Conservation (phyloP, 306 rosid genomes). For the Rosa rugosa region DNA sequence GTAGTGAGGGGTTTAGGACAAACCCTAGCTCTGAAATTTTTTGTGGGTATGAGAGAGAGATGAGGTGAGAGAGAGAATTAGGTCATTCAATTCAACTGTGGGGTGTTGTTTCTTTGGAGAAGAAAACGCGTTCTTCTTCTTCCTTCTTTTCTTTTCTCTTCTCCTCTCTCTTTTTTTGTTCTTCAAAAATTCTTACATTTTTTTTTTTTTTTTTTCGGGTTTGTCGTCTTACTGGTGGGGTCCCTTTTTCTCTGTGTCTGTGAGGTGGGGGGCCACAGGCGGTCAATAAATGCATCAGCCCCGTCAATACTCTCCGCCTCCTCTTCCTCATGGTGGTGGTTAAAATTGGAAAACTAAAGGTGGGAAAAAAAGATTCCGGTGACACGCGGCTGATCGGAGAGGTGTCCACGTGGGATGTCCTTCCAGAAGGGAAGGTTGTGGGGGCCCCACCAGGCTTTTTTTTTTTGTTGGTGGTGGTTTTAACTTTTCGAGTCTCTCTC, state of each 20-base stretch:
- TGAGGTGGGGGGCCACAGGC: slow-evolving; percentile 34
- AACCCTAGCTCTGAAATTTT: slow-evolving; percentile 68
- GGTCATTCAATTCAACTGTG: slow-evolving; percentile 45
- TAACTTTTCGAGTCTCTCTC: neutral
- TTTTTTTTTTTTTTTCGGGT: neutral
- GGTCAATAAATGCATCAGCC: slow-evolving; percentile 44
- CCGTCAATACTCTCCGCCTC: slow-evolving; percentile 19
- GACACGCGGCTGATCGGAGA: slow-evolving; percentile 23
- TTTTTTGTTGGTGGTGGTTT: neutral
- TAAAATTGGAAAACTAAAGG: neutral
- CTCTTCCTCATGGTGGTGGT: neutral
- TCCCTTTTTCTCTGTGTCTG: too few relatives aligned
- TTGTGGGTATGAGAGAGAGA: slow-evolving; percentile 14
- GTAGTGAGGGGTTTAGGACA: slow-evolving; percentile 35
- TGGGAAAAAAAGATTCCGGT: slow-evolving; percentile 22
- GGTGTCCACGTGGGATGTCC: slow-evolving; percentile 39
- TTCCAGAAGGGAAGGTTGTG: slow-evolving; percentile 10
- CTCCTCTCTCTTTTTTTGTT: neutral
- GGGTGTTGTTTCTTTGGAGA: slow-evolving; percentile 23
- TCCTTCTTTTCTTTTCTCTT: neutral
- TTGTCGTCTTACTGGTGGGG: slow-evolving; percentile 29
- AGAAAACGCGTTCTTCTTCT: slow-evolving; percentile 63
- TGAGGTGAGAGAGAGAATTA: neutral
- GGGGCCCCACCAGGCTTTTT: slow-evolving; percentile 25
- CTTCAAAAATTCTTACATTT: neutral